phyloP scores from a whole-genome alignment of 2,329 filamentous ascomycete genomes.

The Elsinoe ampelina region DNA sequence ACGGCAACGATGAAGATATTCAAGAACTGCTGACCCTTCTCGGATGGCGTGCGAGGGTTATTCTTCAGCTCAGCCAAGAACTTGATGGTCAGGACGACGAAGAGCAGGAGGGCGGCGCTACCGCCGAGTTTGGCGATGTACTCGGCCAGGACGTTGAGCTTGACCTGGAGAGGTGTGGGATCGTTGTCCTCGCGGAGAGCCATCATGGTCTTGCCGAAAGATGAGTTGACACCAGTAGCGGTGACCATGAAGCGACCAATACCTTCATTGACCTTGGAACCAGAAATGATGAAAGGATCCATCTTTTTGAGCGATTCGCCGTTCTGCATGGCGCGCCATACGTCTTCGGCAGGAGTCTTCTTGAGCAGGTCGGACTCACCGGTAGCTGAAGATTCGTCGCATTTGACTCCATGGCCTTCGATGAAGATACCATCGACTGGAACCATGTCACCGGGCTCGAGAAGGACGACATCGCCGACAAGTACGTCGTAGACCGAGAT shows the following conservation, averaged over 20 bases:
- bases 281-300: conserved; percentile 82
- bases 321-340: conserved; percentile 55
- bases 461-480: conserved; percentile 63
- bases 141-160: conserved; percentile 67
- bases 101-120: conserved; percentile 67
- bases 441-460: conserved; percentile 65
- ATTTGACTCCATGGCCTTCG: conserved; percentile 57
- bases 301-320: conserved; percentile 55
- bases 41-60: conserved; percentile 47
- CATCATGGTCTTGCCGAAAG: conserved; percentile 69
- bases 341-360: conserved; percentile 57
- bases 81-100: conserved; percentile 76
- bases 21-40: conserved; percentile 66
- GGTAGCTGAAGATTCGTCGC: conserved; percentile 66
- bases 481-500: conserved; percentile 62
- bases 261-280: conserved; percentile 67
- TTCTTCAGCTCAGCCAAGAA: conserved; percentile 62
- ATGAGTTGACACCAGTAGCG: conserved; percentile 63
- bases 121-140: conserved; percentile 73
- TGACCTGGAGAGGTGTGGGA: conserved; percentile 68
- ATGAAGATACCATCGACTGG: conserved; percentile 65
- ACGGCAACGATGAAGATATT: conserved; percentile 56
- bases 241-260: conserved; percentile 69
- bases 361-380: conserved; percentile 66
- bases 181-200: conserved; percentile 67